Base-by-base conservation (phyloP, 2,329 filamentous ascomycete species). In the Colletotrichum sp. region DNA sequence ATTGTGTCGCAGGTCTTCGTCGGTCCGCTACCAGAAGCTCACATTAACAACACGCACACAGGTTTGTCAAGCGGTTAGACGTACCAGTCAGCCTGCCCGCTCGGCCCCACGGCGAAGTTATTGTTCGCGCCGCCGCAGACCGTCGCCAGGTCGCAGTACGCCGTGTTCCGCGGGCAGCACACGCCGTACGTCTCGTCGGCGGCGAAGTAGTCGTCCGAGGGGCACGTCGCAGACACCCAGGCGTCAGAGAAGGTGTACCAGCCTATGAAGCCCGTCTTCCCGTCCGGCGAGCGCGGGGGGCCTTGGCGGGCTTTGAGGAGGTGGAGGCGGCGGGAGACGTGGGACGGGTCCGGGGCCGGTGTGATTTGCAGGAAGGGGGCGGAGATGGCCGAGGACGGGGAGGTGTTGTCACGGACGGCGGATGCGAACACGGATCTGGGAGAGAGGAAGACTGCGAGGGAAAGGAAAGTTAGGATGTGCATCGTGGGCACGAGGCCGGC, bases 71-170 rank as follows among this genome's bases (percentile, higher is more conserved):
- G 32, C 2, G 3, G 0, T 10, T 3, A 10, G 15, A 44, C 44
- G 6, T 66, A 75, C 72, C 68, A 75, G 18, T 75, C 72, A 7
- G 72, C 72, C 62, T 66, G 68, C 2, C 68, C 68, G n/a, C 21
- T 66, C 13, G 62, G 68, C 16, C 72, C 72, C 3, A 67, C n/a
- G 5, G 68, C 72, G 16, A 57, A 75, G 15, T 75, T 75, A 6
- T 60, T 36, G 2, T 26, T 44, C 7, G 68, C 28, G n/a, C 72
- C 72, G 4, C 72, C 72, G 24, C 72, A 75, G 12, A 68, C 36
- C 10, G 72, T 75, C 21, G 72, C 72, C 34, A 75, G 26, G 36
- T 75, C 34, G 18, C 68, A 75, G 36, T 71, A 66, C 3, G 68
- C 7, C 21, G 57, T 75, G 6, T 7, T 44, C 7, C 72, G 68